A percentile compares a stretch with the other conserved stretches of the same genome.
These are phyloP conservation scores for Salix caprea DNA, from an alignment of 345 rosid genomes.

Conservation along the genomic window DNA sequence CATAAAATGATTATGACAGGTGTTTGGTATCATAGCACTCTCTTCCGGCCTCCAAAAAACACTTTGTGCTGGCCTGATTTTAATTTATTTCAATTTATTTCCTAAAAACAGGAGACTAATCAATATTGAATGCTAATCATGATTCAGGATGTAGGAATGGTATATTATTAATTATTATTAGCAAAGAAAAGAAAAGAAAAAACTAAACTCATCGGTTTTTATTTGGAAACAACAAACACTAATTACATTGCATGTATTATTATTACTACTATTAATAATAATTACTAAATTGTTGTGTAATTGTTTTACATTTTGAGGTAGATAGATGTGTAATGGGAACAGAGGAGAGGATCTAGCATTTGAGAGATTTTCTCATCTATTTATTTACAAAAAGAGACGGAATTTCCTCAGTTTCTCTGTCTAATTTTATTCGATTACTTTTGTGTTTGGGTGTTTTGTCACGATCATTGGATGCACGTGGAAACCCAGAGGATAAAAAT, in stretches of 20 bases:
- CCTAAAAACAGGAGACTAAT: not conserved
- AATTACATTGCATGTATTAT: not conserved
- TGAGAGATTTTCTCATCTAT: conserved; percentile 12
- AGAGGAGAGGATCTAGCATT: conserved; percentile 24
- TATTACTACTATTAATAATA: not conserved
- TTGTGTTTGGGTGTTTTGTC: conserved; percentile 34
- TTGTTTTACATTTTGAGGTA: not conserved
- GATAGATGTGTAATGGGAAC: not conserved
- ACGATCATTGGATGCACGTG: conserved; percentile 64
- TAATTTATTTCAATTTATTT: not conserved
- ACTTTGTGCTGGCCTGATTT: not conserved
- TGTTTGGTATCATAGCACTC: conserved; percentile 19
- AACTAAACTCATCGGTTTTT: too few relatives aligned
- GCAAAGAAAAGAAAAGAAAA: too few relatives aligned
- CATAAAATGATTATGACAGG: conserved; percentile 26
- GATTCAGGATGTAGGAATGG: too few relatives aligned
- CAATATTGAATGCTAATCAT: not conserved
- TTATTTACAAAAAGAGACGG: not conserved
- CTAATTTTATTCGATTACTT: conserved; percentile 20
- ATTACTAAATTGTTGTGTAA: too few relatives aligned
- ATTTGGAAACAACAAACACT: too few relatives aligned
- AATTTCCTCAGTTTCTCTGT: not conserved
- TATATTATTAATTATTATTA: too few relatives aligned
- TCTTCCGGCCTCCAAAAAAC: not conserved
- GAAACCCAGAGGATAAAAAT: conserved; percentile 47